These are phyloP conservation scores for Fusarium falciforme DNA, from an alignment of 2,329 filamentous ascomycete genomes.

Conservation along the genomic window DNA sequence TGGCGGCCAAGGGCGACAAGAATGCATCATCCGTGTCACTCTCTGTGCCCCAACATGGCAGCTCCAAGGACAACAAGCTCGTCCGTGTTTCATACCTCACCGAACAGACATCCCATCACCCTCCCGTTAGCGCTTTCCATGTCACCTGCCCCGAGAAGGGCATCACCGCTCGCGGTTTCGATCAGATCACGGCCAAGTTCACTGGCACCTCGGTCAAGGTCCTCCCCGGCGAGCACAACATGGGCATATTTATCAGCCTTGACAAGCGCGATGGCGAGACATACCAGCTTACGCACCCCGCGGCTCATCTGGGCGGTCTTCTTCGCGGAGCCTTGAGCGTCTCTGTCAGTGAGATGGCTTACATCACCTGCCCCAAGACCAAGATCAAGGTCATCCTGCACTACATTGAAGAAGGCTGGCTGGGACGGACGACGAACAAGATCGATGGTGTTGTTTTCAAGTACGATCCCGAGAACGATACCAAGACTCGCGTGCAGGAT, in stretches of 20 bases:
- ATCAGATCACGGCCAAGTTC: conserved; percentile 97
- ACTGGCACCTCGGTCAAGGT: conserved; percentile 95
- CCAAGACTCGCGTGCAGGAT: conserved; percentile 82
- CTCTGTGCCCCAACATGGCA: conserved; percentile 62
- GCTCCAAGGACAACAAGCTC: conserved; percentile 58
- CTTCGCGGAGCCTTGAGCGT: conserved; percentile 89
- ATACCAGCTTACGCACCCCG: conserved; percentile 94
- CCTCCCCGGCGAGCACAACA: conserved; percentile 89
- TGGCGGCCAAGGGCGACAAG: conserved; percentile 56
- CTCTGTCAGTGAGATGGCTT: conserved; percentile 89
- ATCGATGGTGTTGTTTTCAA: conserved; percentile 92
- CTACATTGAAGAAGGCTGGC: conserved; percentile 95
- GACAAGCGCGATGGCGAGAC: conserved; percentile 85
- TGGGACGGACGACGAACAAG: conserved; percentile 90
- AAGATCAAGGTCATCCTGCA: conserved; percentile 91
- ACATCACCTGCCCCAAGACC: conserved; percentile 89
- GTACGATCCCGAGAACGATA: conserved; percentile 89
- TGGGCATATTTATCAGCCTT: conserved; percentile 93
- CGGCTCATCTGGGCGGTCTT: conserved; percentile 91
- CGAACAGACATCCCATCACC: conserved; percentile 98
- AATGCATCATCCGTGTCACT: conserved; percentile 61
- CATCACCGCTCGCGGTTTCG: conserved; percentile 87
- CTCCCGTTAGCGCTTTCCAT: conserved; percentile 95
- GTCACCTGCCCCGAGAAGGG: conserved; percentile 93
- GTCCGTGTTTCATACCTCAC: conserved; percentile 93